Conservation (phyloP, 306 rosid genomes). For the Delonix regia region DNA sequence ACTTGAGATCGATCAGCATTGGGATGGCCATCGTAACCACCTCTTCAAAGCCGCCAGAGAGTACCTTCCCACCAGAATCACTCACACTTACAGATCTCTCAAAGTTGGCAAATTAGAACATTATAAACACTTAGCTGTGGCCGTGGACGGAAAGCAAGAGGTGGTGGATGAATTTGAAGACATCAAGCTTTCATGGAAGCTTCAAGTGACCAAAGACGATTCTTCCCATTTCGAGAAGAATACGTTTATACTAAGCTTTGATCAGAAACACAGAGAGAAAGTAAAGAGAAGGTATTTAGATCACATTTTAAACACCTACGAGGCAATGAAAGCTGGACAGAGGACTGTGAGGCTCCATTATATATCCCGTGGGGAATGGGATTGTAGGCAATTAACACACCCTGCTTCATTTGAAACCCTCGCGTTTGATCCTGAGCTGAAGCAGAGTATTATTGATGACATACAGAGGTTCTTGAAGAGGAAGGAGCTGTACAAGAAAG, state of each 20-base stretch:
- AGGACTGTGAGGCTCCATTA: conserved; percentile 34
- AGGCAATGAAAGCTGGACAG: conserved; percentile 26
- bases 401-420: conserved; percentile 45
- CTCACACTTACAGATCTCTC: conserved; percentile 31
- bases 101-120: conserved; percentile 27
- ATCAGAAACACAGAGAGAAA: conserved; percentile 26
- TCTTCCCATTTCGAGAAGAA: neutral
- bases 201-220: neutral
- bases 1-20: conserved; percentile 7
- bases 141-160: conserved; percentile 30
- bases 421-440: conserved; percentile 43
- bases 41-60: conserved; percentile 34
- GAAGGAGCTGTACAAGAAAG: conserved; percentile 45
- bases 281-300: conserved; percentile 30
- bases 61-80: conserved; percentile 33
- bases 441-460: conserved; percentile 34
- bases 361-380: neutral
- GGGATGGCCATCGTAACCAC: conserved; percentile 33
- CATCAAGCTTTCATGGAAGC: conserved; percentile 36
- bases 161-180: conserved; percentile 41
- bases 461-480: conserved; percentile 45
- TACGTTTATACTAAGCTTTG: conserved; percentile 12
- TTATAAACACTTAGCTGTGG: neutral
- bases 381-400: conserved; percentile 29
- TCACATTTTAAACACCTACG: conserved; percentile 10